Percentiles rank a stretch among this genome's conserved stretches.
Evolutionary conservation across 1,139 yeast genomes (phyloP).

Genomic region (Magnusiomyces ingens): DNA sequence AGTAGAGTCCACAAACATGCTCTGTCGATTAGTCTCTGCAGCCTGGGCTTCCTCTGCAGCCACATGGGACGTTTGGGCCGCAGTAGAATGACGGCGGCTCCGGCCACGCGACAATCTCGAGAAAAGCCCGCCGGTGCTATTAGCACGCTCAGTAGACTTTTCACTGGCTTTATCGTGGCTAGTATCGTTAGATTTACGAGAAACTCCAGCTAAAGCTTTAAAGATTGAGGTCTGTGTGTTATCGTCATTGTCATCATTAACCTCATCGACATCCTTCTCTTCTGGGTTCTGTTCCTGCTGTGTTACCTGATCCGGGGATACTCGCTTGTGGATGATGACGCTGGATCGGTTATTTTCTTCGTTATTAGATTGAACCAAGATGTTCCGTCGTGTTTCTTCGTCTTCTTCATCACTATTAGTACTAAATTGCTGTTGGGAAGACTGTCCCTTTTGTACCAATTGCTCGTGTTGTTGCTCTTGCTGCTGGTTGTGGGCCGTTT

Average conservation of each 20-base stretch:
- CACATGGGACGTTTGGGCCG: not conserved
- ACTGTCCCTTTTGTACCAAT: too few relatives aligned
- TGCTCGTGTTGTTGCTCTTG: not conserved
- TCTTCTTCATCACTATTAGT: not conserved
- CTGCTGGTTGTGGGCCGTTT: not conserved
- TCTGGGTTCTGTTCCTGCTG: conserved; percentile 9
- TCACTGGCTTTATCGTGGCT: conserved; percentile 15
- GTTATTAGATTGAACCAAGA: too few relatives aligned
- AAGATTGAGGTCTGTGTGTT: not conserved
- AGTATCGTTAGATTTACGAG: not conserved
- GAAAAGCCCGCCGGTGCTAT: conserved; percentile 6
- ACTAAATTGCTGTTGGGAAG: not conserved
- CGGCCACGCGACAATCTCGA: conserved; percentile 8
- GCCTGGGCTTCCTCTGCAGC: not conserved
- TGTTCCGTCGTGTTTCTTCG: not conserved
- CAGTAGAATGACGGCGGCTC: conserved; percentile 1
- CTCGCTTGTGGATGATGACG: too few relatives aligned
- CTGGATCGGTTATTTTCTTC: too few relatives aligned
- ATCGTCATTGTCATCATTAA: conserved; percentile 20
- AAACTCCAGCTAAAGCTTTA: not conserved
- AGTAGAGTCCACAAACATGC: not conserved
- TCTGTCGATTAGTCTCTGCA: not conserved
- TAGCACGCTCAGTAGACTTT: conserved; percentile 5
- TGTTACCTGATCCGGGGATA: too few relatives aligned
- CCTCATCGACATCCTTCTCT: conserved; percentile 14